A percentile compares a stretch with the other conserved stretches of the same genome.
Conservation (phyloP, 352 stramenopile genomes). For the Halophytophthora batemanensis region DNA sequence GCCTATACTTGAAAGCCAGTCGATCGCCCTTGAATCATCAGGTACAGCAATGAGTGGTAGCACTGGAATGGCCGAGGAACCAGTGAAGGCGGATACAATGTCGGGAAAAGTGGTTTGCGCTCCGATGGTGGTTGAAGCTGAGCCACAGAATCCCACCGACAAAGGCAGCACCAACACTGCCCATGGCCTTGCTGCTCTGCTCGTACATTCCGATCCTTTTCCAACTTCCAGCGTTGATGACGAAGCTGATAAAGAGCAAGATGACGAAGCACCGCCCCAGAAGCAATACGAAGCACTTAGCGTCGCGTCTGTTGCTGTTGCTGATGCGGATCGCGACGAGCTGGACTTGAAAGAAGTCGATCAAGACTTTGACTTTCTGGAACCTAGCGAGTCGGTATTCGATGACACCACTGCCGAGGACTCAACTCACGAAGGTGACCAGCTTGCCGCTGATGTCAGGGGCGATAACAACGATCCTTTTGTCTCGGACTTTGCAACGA, state of each 20-base stretch:
- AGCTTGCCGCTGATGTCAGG: not conserved
- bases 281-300: not conserved
- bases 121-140: too few species aligned
- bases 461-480: not conserved
- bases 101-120: not conserved
- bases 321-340: not conserved
- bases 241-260: not conserved
- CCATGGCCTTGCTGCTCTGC: too few species aligned
- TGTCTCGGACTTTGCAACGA: constrained; percentile 3
- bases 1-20: constrained; percentile 12
- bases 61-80: not conserved
- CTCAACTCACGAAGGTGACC: not conserved
- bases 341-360: constrained; percentile 9
- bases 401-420: constrained; percentile 5
- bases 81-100: not conserved
- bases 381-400: constrained; percentile 14
- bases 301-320: not conserved
- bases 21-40: constrained; percentile 1
- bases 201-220: too few species aligned
- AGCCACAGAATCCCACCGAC: too few species aligned
- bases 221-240: not conserved
- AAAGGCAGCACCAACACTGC: too few species aligned
- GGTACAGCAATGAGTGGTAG: not conserved
- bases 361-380: constrained; percentile 25
- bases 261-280: not conserved